These are phyloP conservation scores for Cladosporium cucumerinum DNA, from an alignment of 2,329 filamentous ascomycete genomes.

Conservation along the genomic window DNA sequence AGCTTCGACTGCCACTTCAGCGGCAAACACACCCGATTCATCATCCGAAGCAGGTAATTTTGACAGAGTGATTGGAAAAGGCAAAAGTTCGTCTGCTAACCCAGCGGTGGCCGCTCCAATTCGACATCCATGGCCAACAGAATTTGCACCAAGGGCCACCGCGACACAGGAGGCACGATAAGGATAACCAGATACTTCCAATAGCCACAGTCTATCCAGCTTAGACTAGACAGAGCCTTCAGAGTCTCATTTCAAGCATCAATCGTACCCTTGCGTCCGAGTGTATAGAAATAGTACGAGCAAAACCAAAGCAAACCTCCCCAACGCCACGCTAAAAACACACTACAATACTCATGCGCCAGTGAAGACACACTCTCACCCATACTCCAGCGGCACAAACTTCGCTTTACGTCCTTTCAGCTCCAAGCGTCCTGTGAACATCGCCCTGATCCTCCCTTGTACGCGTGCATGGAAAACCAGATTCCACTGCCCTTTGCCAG, in stretches of 20 bases:
- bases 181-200: too few species aligned
- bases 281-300: background rate
- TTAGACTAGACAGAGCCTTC: background rate
- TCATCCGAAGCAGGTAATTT: too few species aligned
- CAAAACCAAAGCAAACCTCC: background rate
- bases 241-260: background rate
- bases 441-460: constrained; percentile 30
- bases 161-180: too few species aligned
- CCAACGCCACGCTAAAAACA: background rate
- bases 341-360: too few species aligned
- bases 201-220: too few species aligned
- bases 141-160: too few species aligned
- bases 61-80: too few species aligned
- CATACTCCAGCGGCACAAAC: constrained; percentile 16
- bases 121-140: too few species aligned
- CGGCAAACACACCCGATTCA: too few species aligned
- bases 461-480: constrained; percentile 36
- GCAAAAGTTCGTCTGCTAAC: too few species aligned
- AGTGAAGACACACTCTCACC: background rate
- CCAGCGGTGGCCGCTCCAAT: too few species aligned
- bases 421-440: constrained; percentile 32
- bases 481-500: constrained; percentile 23
- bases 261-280: background rate
- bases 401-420: constrained; percentile 26
- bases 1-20: too few species aligned